Percentiles rank a stretch among this genome's conserved stretches.
Evolutionary conservation across 148 eudicot species (phyloP).

Genomic region (Linanthus parryae): DNA sequence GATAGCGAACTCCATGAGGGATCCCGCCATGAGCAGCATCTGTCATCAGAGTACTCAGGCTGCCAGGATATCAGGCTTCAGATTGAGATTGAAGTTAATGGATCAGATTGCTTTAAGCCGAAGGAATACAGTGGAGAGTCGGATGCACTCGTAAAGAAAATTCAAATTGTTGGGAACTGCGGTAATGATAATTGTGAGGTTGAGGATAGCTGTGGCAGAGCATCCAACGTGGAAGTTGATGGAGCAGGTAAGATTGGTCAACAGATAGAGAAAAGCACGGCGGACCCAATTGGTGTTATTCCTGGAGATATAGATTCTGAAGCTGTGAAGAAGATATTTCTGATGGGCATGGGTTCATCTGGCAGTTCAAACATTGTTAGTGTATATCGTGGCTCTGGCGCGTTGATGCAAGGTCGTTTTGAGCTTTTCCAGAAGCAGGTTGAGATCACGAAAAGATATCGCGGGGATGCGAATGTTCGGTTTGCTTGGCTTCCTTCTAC

Average conservation of each 20-base stretch:
- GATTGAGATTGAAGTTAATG: constrained; percentile 72
- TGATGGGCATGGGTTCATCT: constrained; percentile 33
- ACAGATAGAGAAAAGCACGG: constrained; percentile 17
- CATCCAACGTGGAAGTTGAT: constrained; percentile 28
- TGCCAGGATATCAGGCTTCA: constrained; percentile 57
- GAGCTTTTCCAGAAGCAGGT: constrained; percentile 78
- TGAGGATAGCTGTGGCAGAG: constrained; percentile 39
- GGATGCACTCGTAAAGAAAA: constrained; percentile 42
- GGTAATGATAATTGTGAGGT: constrained; percentile 21
- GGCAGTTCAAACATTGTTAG: constrained; percentile 34
- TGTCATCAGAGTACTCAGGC: constrained; percentile 10
- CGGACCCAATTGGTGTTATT: constrained; percentile 11
- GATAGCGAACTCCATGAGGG: constrained; percentile 25
- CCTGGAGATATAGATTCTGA: constrained; percentile 22
- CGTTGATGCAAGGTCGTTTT: constrained; percentile 35
- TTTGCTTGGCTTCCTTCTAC: constrained; percentile 88
- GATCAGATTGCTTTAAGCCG: constrained; percentile 25
- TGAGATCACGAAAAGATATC: constrained; percentile 53
- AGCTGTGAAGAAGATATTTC: constrained; percentile 41
- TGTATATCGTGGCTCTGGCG: constrained; percentile 29
- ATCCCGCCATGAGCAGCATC: too few species aligned
- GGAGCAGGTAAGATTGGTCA: constrained; percentile 30
- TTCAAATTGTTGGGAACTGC: constrained; percentile 28
- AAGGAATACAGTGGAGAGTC: constrained; percentile 65
- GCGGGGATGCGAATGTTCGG: constrained; percentile 66